phyloP scores from a whole-genome alignment of 331 rosid genomes.

The Erythrophleum ivorense region DNA sequence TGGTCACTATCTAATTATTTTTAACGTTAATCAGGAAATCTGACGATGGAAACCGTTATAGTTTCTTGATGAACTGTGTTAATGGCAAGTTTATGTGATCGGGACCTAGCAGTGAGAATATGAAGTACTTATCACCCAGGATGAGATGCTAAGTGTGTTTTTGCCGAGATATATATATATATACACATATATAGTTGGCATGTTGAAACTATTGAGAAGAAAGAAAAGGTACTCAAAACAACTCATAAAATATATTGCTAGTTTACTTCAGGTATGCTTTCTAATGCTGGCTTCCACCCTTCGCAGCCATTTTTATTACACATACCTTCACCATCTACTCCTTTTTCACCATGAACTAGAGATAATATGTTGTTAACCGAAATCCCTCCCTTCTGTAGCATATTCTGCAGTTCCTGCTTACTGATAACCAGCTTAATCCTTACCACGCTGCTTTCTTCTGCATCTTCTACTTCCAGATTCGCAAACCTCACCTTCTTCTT shows the following conservation, averaged over 20 bases:
- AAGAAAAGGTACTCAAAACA: conserved; percentile 27
- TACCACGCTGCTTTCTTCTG: conserved; percentile 52
- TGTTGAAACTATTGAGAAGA: conserved; percentile 1
- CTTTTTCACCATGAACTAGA: conserved; percentile 44
- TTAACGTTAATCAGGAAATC: neutral
- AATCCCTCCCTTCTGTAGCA: conserved; percentile 61
- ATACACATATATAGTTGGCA: conserved; percentile 6
- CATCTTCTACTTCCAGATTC: conserved; percentile 57
- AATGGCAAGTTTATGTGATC: neutral
- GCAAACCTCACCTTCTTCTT: conserved; percentile 71
- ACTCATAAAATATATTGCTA: conserved; percentile 42
- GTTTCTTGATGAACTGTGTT: neutral
- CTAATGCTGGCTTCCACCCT: conserved; percentile 69
- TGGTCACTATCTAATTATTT: neutral
- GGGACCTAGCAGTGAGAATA: neutral
- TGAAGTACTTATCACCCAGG: neutral
- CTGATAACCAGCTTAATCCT: conserved; percentile 77
- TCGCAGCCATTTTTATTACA: conserved; percentile 4
- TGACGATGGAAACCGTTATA: neutral
- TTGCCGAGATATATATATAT: neutral
- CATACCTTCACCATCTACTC: conserved; percentile 36
- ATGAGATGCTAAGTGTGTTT: conserved; percentile 2
- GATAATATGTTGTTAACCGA: conserved; percentile 56
- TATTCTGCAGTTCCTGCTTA: conserved; percentile 59
- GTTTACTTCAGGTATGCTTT: conserved; percentile 79